Percentiles rank a stretch among this genome's conserved stretches.
Evolutionary conservation across 2,329 filamentous ascomycete species (phyloP).

Genomic region (Keithomyces neogunnii): DNA sequence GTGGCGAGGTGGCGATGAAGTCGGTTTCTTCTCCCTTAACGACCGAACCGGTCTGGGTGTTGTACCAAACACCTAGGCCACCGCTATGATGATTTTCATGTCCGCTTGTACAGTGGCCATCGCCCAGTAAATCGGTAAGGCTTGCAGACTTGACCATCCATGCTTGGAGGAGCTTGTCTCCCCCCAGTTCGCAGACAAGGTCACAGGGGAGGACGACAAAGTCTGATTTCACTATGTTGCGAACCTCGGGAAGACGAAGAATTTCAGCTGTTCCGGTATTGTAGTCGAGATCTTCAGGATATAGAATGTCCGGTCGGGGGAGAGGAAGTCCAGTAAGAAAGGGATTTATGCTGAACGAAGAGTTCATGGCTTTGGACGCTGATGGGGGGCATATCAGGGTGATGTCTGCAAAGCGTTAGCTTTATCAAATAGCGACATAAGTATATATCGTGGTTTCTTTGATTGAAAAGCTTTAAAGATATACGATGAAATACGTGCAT

Average conservation of each 20-base stretch:
- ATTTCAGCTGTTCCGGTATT: constrained; percentile 87
- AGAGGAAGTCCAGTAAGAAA: constrained; percentile 65
- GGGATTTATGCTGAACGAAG: constrained; percentile 69
- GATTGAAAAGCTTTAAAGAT: too few relatives aligned
- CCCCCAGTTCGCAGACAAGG: constrained; percentile 80
- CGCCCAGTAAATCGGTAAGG: constrained; percentile 51
- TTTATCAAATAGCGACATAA: too few relatives aligned
- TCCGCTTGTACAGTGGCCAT: constrained; percentile 29
- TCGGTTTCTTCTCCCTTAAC: constrained; percentile 90
- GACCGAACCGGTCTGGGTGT: constrained; percentile 65
- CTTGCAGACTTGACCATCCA: constrained; percentile 84
- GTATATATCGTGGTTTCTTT: too few relatives aligned
- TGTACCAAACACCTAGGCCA: constrained; percentile 84
- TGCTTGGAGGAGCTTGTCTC: constrained; percentile 73
- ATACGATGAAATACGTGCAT: too few relatives aligned
- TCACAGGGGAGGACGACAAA: constrained; percentile 92
- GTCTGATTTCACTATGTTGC: constrained; percentile 69
- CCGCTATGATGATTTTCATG: constrained; percentile 49
- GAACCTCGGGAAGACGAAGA: constrained; percentile 74
- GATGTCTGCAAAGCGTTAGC: constrained; percentile 36
- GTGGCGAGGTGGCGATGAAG: constrained; percentile 71
- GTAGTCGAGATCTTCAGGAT: constrained; percentile 66
- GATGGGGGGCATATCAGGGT: constrained; percentile 56
- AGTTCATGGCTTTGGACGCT: constrained; percentile 57
- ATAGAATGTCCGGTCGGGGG: constrained; percentile 66